A percentile compares a stretch with the other conserved stretches of the same genome.
Conservation (phyloP, 306 rosid species). For the Vachellia collinsii region DNA sequence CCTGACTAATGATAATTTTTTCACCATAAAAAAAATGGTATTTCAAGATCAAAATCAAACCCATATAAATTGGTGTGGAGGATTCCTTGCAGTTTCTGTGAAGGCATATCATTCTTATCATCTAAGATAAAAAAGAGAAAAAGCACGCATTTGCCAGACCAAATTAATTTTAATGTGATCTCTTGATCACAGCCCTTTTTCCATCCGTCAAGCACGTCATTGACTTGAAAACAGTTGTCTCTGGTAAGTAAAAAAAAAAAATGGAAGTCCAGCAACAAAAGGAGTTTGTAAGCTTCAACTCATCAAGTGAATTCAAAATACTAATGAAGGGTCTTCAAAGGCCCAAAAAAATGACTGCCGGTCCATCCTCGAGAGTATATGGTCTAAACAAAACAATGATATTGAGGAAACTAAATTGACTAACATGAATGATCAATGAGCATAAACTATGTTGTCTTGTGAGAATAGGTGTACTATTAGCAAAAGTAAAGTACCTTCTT, state of each 20-base stretch:
- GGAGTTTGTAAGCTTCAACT: too few species aligned
- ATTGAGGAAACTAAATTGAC: not conserved
- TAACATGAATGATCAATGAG: not conserved
- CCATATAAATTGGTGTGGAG: not conserved
- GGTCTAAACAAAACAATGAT: too few species aligned
- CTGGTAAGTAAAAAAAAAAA: too few species aligned
- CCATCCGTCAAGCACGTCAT: not conserved
- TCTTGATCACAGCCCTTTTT: too few species aligned
- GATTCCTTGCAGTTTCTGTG: not conserved
- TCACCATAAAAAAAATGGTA: not conserved
- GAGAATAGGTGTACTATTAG: not conserved
- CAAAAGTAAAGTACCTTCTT: slow-evolving; percentile 46
- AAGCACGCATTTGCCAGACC: not conserved
- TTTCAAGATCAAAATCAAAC: slow-evolving; percentile 10
- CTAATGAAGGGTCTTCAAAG: too few species aligned
- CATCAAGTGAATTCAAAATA: too few species aligned
- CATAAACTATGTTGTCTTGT: too few species aligned
- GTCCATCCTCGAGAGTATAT: too few species aligned
- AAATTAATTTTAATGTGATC: not conserved
- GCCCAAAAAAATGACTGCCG: too few species aligned
- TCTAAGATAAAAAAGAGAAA: not conserved
- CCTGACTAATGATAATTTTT: not conserved
- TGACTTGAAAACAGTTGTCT: too few species aligned
- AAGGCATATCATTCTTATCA: not conserved
- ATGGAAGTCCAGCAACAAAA: too few species aligned